Evolutionary conservation across 2,329 filamentous ascomycete genomes (phyloP), one percentile per base, ranked within the genome.

Genomic region (Alternaria gaisen): DNA sequence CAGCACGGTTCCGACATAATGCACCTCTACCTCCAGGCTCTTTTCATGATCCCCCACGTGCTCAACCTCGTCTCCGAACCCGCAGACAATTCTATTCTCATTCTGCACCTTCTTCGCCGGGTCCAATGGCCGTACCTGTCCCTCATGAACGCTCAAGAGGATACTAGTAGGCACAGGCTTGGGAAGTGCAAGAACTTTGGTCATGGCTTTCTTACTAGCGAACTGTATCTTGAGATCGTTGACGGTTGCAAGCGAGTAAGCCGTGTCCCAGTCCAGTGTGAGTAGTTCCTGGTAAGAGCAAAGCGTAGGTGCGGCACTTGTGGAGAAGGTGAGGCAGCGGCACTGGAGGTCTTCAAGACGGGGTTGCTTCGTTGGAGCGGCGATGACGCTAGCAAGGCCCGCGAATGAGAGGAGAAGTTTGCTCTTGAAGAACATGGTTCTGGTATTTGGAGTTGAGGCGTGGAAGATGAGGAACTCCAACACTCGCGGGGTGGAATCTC

Each of bases 171-270:
- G 69, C 3, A 74, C 41, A 4, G 69, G 72, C 9, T 56, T 51
- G 5, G 65, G 42, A 2, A 66, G 65, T 1, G 64, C 46, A 6
- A 74, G 70, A 11, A 74, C 63, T 38, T 55, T 66, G 16, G 63
- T 43, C 20, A 73, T 65, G 16, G 72, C 66, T 16, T 18, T 53
- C 38, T 68, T 40, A 53, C 62, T 70, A 7, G 72, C 70, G 54
- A 74, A 73, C 14, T 71, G 63, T 26, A 75, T 64, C 24, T 65
- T 63, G 53, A 75, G 58, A 5, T 69, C 62, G 56, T 69, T 65
- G 16, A 64, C 53, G 12, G 61, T 61, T 3, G 72, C 71, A 12
- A 74, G 63, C 0, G 55, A 58, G n/a, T 65, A 65, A 6, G 72
- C 72, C 0, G 67, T 62, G 16, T 65, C 44, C 72, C 72, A 75